Conservation (phyloP, 208 protist species). For the Trichomonas vaginalis region DNA sequence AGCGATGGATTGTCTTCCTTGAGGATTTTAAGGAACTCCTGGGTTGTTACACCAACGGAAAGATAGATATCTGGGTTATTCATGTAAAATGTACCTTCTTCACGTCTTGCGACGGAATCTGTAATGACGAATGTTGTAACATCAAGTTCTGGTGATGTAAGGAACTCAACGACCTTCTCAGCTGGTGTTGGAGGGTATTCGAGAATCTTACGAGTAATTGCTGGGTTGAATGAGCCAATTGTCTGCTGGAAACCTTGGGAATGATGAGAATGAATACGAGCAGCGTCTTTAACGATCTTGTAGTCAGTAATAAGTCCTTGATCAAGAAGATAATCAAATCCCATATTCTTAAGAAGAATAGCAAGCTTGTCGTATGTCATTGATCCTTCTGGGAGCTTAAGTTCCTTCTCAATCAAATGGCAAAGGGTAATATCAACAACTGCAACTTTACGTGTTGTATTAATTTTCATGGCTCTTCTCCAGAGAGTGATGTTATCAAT, state of each 20-base stretch:
- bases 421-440: background rate
- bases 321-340: background rate
- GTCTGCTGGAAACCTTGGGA: background rate
- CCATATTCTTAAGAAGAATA: background rate
- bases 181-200: background rate
- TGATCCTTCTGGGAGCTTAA: background rate
- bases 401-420: background rate
- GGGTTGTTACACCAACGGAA: background rate
- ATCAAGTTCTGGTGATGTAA: background rate
- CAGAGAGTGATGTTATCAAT: background rate
- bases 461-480: background rate
- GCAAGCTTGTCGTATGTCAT: background rate
- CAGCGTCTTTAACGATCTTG: background rate
- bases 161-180: background rate
- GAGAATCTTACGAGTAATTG: background rate
- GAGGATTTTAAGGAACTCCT: background rate
- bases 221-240: background rate
- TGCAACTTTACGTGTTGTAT: background rate
- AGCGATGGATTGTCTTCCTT: background rate
- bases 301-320: background rate
- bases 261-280: background rate
- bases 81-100: background rate
- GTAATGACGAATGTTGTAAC: background rate
- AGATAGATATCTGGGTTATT: background rate
- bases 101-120: background rate